A percentile compares a stretch with the other conserved stretches of the same genome.
Evolutionary conservation across 371 early-diverging fungal genomes (phyloP).

Genomic region (Dichotomocladium elegans): DNA sequence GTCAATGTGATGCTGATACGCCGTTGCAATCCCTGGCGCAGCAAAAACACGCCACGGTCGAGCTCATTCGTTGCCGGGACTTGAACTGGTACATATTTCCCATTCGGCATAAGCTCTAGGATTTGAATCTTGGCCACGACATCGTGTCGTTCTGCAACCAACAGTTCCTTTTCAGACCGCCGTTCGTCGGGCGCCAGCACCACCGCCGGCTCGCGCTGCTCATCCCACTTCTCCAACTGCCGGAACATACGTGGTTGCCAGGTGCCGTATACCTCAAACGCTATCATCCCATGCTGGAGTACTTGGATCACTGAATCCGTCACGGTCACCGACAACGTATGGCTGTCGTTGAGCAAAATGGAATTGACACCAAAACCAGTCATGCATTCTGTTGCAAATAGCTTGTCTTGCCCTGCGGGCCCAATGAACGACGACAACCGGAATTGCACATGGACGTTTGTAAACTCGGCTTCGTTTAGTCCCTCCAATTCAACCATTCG

Average conservation of each 20-base stretch:
- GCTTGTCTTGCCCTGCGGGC: constrained; percentile 46
- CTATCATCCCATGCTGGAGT: constrained; percentile 33
- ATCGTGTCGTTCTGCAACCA: constrained; percentile 68
- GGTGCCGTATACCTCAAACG: constrained; percentile 67
- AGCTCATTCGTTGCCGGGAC: constrained; percentile 49
- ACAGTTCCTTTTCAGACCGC: constrained; percentile 63
- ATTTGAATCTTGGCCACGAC: constrained; percentile 66
- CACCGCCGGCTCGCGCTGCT: constrained; percentile 26
- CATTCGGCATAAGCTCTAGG: constrained; percentile 64
- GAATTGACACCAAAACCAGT: constrained; percentile 50
- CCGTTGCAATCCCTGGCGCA: constrained; percentile 85
- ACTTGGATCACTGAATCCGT: constrained; percentile 42
- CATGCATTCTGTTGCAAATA: constrained; percentile 65
- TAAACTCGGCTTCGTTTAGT: constrained; percentile 64
- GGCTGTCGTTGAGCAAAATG: constrained; percentile 58
- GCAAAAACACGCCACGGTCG: constrained; percentile 65
- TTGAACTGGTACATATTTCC: constrained; percentile 72
- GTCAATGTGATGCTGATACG: constrained; percentile 66
- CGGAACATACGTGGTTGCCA: constrained; percentile 49
- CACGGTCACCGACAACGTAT: constrained; percentile 54
- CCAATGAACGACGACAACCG: constrained; percentile 63
- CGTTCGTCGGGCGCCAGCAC: constrained; percentile 40
- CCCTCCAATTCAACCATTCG: constrained; percentile 66
- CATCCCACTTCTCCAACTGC: constrained; percentile 64
- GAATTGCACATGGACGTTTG: constrained; percentile 80